phyloP scores from a whole-genome alignment of 2,329 filamentous ascomycete species.

The Calonectria pteridis region DNA sequence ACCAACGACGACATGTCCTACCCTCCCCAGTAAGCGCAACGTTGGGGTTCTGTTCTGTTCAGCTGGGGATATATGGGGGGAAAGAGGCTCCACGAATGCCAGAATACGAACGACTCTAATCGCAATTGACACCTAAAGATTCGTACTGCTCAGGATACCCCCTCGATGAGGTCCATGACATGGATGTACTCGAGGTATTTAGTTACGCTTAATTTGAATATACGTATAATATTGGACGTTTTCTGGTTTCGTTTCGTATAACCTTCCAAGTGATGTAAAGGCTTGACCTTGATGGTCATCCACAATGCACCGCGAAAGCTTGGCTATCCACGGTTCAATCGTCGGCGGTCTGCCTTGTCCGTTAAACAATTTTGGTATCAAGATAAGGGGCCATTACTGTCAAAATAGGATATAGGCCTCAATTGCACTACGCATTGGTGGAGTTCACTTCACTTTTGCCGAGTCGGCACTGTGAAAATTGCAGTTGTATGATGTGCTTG shows the following conservation, averaged over 20 bases:
- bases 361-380: no score
- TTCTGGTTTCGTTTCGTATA: neutral
- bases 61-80: neutral
- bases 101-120: conserved; percentile 13
- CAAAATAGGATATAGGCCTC: no score
- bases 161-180: conserved; percentile 10
- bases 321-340: no score
- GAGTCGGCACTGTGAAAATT: no score
- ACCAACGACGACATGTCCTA: conserved; percentile 37
- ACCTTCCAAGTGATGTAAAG: neutral
- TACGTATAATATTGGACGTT: no score
- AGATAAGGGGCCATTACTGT: no score
- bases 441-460: no score
- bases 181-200: conserved; percentile 15
- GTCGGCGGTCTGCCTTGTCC: no score
- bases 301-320: no score
- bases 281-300: no score
- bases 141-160: conserved; percentile 36
- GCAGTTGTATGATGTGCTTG: no score
- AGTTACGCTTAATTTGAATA: conserved; percentile 25
- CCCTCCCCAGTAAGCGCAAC: conserved; percentile 23
- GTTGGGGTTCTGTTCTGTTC: neutral
- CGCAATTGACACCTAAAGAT: conserved; percentile 16
- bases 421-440: no score
- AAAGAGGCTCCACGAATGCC: neutral